Percentiles rank a stretch among this genome's conserved stretches.
Conservation (phyloP, 768 basidiomycete species). For the Lenzites betulinus region DNA sequence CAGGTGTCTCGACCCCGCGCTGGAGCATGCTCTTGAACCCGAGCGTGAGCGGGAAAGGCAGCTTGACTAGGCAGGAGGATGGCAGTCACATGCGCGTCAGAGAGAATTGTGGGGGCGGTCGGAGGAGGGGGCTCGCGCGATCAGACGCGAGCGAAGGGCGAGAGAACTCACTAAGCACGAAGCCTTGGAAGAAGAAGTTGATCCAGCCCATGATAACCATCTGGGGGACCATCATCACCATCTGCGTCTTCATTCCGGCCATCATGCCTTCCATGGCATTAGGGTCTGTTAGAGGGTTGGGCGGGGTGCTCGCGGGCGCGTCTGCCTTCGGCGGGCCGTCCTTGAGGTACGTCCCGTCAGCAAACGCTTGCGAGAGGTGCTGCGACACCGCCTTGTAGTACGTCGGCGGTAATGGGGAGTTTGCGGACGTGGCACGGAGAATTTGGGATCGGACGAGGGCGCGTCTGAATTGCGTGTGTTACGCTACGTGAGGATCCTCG, state of each 20-base stretch:
- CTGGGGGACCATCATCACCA: constrained; percentile 98
- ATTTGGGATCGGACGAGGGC: constrained; percentile 83
- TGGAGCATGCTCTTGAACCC: constrained; percentile 99
- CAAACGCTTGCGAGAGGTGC: constrained; percentile 70
- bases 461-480: constrained; percentile 47
- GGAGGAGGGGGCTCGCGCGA: constrained; percentile 2
- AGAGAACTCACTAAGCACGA: constrained; percentile 83
- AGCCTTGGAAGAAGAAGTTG: constrained; percentile 99
- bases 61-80: constrained; percentile 62
- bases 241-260: constrained; percentile 98
- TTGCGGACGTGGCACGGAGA: constrained; percentile 76
- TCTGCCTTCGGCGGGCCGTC: constrained; percentile 74
- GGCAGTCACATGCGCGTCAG: constrained; percentile 10
- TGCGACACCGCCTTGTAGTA: constrained; percentile 78
- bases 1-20: constrained; percentile 90
- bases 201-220: constrained; percentile 99
- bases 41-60: constrained; percentile 94
- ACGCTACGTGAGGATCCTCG: constrained; percentile 6
- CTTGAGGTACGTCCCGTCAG: constrained; percentile 81
- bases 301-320: constrained; percentile 50
- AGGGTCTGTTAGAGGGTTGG: constrained; percentile 88
- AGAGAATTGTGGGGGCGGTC: not conserved
- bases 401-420: constrained; percentile 76
- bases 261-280: constrained; percentile 97
- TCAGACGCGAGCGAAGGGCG: constrained; percentile 8